These are phyloP conservation scores for Hyphodiscus sp. DNA, from an alignment of 2,329 filamentous ascomycete species.

Conservation along the genomic window DNA sequence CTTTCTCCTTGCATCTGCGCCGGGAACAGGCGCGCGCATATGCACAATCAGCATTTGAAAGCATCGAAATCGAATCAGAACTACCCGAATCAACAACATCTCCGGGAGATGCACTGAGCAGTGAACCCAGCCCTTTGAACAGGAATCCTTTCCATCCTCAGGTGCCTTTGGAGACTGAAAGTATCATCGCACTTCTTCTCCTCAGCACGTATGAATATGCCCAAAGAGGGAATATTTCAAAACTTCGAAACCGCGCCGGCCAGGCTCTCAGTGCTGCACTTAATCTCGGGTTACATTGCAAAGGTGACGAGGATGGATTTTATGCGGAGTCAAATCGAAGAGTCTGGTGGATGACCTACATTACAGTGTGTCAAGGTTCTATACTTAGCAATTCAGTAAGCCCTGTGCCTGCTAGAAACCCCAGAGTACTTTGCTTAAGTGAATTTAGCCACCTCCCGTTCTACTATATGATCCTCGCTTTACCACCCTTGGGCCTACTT, in stretches of 20 bases:
- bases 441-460: constrained; percentile 36
- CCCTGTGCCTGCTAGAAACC: neutral
- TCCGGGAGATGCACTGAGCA: constrained; percentile 38
- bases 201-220: constrained; percentile 47
- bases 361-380: constrained; percentile 43
- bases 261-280: constrained; percentile 42
- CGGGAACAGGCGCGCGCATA: constrained; percentile 43
- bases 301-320: constrained; percentile 32
- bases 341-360: constrained; percentile 50
- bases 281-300: constrained; percentile 37
- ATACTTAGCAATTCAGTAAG: constrained; percentile 44
- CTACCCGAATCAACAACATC: constrained; percentile 39
- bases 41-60: constrained; percentile 41
- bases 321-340: constrained; percentile 41
- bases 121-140: constrained; percentile 18
- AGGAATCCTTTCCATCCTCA: constrained; percentile 38
- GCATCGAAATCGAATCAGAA: constrained; percentile 43
- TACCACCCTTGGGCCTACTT: constrained; percentile 37
- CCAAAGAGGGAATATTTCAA: constrained; percentile 45
- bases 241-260: constrained; percentile 43
- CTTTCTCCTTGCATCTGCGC: constrained; percentile 38
- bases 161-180: constrained; percentile 40
- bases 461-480: constrained; percentile 38
- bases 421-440: constrained; percentile 1
- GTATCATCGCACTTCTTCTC: constrained; percentile 41